A percentile compares a stretch with the other conserved stretches of the same genome.
phyloP scores from a whole-genome alignment of 2,329 filamentous ascomycete species.

The Phialemoniopsis sp. region DNA sequence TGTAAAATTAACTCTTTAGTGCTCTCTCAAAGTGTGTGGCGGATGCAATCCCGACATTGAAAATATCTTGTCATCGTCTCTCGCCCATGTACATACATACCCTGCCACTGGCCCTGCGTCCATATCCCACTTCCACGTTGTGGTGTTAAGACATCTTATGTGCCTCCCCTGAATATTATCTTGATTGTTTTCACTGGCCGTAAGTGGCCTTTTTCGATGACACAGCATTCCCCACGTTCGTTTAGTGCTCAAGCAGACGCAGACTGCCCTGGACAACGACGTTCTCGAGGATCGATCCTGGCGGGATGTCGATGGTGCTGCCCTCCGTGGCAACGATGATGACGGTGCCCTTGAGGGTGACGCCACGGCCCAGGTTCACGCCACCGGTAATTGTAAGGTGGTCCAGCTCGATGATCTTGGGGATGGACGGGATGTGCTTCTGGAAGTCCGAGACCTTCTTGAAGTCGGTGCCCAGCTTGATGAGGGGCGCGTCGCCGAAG shows the following conservation, averaged over 20 bases:
- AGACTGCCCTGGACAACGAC: slow-evolving; percentile 98
- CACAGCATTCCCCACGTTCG: background rate
- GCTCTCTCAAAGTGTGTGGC: too few species aligned
- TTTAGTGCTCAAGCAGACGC: slow-evolving; percentile 64
- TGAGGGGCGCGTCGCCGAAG: slow-evolving; percentile 93
- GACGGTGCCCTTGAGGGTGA: slow-evolving; percentile 95
- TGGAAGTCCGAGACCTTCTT: slow-evolving; percentile 99
- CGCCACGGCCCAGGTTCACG: slow-evolving; percentile 92
- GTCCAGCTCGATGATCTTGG: slow-evolving; percentile 86
- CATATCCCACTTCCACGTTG: too few species aligned
- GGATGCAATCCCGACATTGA: too few species aligned
- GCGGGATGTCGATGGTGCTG: slow-evolving; percentile 95
- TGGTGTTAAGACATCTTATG: too few species aligned
- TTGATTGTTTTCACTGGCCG: too few species aligned
- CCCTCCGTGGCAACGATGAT: slow-evolving; percentile 98
- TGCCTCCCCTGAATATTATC: too few species aligned
- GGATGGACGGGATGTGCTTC: slow-evolving; percentile 80
- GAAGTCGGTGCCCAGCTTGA: slow-evolving; percentile 98
- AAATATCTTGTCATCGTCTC: too few species aligned
- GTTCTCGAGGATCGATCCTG: slow-evolving; percentile 96
- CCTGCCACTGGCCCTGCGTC: too few species aligned
- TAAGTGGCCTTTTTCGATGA: too few species aligned
- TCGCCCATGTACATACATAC: too few species aligned
- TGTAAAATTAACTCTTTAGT: too few species aligned
- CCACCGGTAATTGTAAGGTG: slow-evolving; percentile 97